These are phyloP conservation scores for Teratosphaeria viscida DNA, from an alignment of 2,329 filamentous ascomycete genomes.

Conservation along the genomic window DNA sequence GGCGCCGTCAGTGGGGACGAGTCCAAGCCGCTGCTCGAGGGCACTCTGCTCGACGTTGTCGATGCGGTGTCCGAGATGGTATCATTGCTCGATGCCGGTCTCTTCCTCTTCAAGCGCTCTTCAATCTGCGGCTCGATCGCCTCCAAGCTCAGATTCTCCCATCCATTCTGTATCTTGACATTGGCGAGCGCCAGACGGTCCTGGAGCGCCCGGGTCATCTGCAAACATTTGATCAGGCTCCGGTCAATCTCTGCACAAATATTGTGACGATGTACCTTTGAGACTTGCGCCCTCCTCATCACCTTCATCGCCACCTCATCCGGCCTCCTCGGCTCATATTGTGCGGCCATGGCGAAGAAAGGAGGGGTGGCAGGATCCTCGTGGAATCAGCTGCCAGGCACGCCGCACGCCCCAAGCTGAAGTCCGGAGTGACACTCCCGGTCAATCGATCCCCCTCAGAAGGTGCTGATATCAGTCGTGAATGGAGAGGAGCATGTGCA, in stretches of 20 bases:
- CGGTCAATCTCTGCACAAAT: slow-evolving; percentile 11
- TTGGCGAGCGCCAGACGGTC: slow-evolving; percentile 90
- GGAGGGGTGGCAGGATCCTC: slow-evolving; percentile 1
- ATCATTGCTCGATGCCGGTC: slow-evolving; percentile 56
- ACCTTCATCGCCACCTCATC: slow-evolving; percentile 29
- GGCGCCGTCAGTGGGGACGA: slow-evolving; percentile 77
- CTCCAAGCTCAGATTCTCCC: slow-evolving; percentile 80
- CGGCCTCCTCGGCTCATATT: slow-evolving; percentile 15
- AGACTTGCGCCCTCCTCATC: slow-evolving; percentile 28
- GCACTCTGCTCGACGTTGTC: slow-evolving; percentile 66
- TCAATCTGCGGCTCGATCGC: slow-evolving; percentile 76
- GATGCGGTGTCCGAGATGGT: slow-evolving; percentile 80
- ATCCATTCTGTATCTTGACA: slow-evolving; percentile 94
- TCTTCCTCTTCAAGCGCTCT: slow-evolving; percentile 65
- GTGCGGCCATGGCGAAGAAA: slow-evolving; percentile 17
- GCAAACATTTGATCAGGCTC: slow-evolving; percentile 9
- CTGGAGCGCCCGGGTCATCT: slow-evolving; percentile 91
- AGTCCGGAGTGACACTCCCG: not conserved
- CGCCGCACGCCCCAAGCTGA: not conserved
- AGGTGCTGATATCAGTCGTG: not conserved
- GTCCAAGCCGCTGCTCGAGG: slow-evolving; percentile 58
- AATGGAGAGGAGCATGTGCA: not conserved
- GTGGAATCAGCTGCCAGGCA: not conserved
- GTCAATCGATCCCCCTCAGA: not conserved
- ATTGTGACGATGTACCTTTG: slow-evolving; percentile 22